Base-by-base conservation (phyloP, 257 asterid genomes). In the Nicotiana paniculata region DNA sequence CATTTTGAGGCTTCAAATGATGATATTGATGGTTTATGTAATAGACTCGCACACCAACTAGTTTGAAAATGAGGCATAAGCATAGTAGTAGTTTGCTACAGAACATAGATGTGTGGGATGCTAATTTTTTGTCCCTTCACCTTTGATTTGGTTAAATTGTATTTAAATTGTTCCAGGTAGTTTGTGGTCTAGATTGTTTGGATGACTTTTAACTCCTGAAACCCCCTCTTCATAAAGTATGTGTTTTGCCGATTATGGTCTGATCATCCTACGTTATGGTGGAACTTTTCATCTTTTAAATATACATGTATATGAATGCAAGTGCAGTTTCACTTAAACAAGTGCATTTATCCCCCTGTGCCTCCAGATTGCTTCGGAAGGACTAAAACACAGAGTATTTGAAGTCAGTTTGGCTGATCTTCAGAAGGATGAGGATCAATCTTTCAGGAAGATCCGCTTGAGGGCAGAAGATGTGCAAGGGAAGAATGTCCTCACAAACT, bases 401-500 rank as follows among this genome's bases (percentile, higher is more conserved):
- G 86, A 84, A 46, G 86, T 84, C 33, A 61, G 82, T 70, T 81
- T 84, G 61, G 86, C 84, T 70, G 86, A 84, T 81, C 86, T 84
- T 84, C 86, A 84, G 67, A 59, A 72, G 43, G 86, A 84, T 32
- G 86, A 84, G 83, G 84, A 84, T 63, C 86, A 84, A 37, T 81
- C 86, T 15, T 84, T 12, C 86, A 84, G 86, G 65, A 84, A 84
- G 86, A 84, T 84, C 66, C 61, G 86, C 12, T 51, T 84, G 86
- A 84, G 84, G 54, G 86, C 86, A 51, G 86, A 84, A 81, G 86
- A 84, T 80, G 86, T 84, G 43, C 84, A 84, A 84, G 86, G 86
- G 59, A 84, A 66, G 82, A 80, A 84, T 70, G 86, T 84, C 64
- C 86, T 84, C 43, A 84, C 86, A 15, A 80, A 84, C 53, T 84